These are phyloP conservation scores for Candida buenavistaensis DNA, from an alignment of 1,139 yeast genomes.

Conservation along the genomic window DNA sequence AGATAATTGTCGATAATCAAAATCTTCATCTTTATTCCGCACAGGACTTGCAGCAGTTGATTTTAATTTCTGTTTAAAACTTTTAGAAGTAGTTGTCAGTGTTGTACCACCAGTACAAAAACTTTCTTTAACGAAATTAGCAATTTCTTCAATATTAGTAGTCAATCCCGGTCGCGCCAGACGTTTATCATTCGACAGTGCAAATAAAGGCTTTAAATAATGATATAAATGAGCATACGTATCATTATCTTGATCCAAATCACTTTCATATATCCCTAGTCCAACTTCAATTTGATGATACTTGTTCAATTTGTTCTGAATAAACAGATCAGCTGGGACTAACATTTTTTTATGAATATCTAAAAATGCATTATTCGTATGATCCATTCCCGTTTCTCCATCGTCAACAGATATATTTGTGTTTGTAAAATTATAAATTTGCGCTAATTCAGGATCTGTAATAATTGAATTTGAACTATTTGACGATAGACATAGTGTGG, in stretches of 20 bases:
- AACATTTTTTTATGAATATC: conserved; percentile 40
- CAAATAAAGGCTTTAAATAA: conserved; percentile 17
- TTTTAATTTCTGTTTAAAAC: neutral
- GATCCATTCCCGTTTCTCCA: conserved; percentile 16
- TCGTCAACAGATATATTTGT: conserved; percentile 31
- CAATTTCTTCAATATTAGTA: conserved; percentile 29
- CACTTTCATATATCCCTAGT: conserved; percentile 19
- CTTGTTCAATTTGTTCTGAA: conserved; percentile 26
- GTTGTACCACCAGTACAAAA: conserved; percentile 13
- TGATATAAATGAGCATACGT: conserved; percentile 6
- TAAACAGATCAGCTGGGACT: conserved; percentile 42
- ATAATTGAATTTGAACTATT: conserved; percentile 43
- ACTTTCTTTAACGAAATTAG: conserved; percentile 26
- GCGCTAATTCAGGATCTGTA: conserved; percentile 36
- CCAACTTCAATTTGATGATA: conserved; percentile 22
- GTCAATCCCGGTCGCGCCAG: conserved; percentile 23
- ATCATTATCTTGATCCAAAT: neutral
- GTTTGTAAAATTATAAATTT: conserved; percentile 40
- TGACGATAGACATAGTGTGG: conserved; percentile 38
- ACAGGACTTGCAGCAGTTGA: neutral
- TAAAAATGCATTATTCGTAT: conserved; percentile 18
- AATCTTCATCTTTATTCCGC: conserved; percentile 14
- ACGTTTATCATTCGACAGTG: conserved; percentile 11
- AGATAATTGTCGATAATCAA: conserved; percentile 30
- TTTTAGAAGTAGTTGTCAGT: neutral